Percentiles rank a stretch among this genome's conserved stretches.
These are phyloP conservation scores for Diaporthe destruens DNA, from an alignment of 2,329 filamentous ascomycete species.

Conservation along the genomic window DNA sequence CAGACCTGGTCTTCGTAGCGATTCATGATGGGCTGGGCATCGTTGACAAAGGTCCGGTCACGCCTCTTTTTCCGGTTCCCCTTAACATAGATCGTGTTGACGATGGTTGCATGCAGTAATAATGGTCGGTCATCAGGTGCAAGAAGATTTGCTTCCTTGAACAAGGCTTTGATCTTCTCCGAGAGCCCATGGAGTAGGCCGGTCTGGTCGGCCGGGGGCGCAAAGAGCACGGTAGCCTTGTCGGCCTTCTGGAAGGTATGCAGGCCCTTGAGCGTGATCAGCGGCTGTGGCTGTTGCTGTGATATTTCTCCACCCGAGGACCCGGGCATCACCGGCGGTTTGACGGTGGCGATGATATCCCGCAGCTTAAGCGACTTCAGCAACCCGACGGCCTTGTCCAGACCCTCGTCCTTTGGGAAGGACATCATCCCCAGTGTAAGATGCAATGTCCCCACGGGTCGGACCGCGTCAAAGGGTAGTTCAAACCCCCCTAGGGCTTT, in stretches of 20 bases:
- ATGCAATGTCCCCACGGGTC: conserved; percentile 85
- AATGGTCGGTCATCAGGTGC: conserved; percentile 71
- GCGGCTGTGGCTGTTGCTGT: conserved; percentile 47
- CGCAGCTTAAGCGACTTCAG: conserved; percentile 54
- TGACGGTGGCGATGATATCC: conserved; percentile 53
- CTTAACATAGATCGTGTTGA: conserved; percentile 86
- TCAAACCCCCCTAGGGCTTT: conserved; percentile 55
- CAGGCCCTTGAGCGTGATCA: conserved; percentile 66
- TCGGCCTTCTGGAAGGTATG: conserved; percentile 69
- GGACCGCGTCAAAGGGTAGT: conserved; percentile 75
- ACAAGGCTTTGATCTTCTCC: conserved; percentile 64
- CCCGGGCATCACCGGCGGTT: conserved; percentile 39
- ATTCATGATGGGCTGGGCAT: conserved; percentile 68
- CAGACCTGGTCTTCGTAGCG: conserved; percentile 76
- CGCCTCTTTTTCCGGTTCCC: conserved; percentile 48
- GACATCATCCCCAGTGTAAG: conserved; percentile 90
- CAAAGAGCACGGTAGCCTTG: conserved; percentile 75
- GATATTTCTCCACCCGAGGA: conserved; percentile 24
- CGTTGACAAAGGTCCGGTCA: conserved; percentile 60
- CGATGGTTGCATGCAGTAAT: conserved; percentile 84
- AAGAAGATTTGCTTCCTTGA: conserved; percentile 69
- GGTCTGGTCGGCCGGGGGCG: conserved; percentile 67
- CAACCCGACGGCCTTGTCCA: conserved; percentile 58
- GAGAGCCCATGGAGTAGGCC: conserved; percentile 69
- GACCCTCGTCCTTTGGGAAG: conserved; percentile 63